Conservation (phyloP, 768 basidiomycete genomes). For the Neoboletus brunneissimus region DNA sequence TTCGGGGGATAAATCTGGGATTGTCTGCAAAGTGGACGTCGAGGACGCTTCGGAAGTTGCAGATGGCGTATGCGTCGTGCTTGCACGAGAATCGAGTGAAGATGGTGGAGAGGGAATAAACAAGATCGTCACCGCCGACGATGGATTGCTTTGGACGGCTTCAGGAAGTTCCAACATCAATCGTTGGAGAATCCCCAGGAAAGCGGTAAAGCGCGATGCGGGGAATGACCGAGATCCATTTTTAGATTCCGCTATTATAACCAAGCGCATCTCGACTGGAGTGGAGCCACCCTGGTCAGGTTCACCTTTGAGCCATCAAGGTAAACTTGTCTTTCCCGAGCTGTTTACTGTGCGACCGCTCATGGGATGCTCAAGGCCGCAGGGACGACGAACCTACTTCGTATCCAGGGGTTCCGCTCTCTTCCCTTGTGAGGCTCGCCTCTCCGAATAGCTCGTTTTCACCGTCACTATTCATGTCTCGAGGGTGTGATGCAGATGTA, state of each 20-base stretch:
- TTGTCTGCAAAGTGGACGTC: slow-evolving; percentile 88
- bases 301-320: slow-evolving; percentile 15
- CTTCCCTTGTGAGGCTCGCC: slow-evolving; percentile 64
- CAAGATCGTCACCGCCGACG: slow-evolving; percentile 79
- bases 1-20: slow-evolving; percentile 90
- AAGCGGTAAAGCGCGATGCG: slow-evolving; percentile 26
- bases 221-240: slow-evolving; percentile 13
- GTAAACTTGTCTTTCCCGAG: slow-evolving; percentile 11
- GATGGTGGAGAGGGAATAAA: slow-evolving; percentile 65
- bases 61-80: slow-evolving; percentile 84
- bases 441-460: slow-evolving; percentile 65
- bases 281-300: slow-evolving; percentile 19
- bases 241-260: slow-evolving; percentile 13
- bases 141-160: slow-evolving; percentile 87
- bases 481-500: slow-evolving; percentile 68
- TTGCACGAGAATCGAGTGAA: slow-evolving; percentile 66
- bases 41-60: slow-evolving; percentile 76
- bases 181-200: slow-evolving; percentile 71
- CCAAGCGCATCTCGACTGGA: slow-evolving; percentile 10
- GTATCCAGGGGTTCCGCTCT: slow-evolving; percentile 65
- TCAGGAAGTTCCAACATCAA: slow-evolving; percentile 77
- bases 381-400: slow-evolving; percentile 28
- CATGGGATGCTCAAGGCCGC: slow-evolving; percentile 16
- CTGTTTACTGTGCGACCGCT: slow-evolving; percentile 2
- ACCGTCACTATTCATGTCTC: slow-evolving; percentile 31